Conservation (phyloP, 257 asterid species). For the Petunia axillaris region DNA sequence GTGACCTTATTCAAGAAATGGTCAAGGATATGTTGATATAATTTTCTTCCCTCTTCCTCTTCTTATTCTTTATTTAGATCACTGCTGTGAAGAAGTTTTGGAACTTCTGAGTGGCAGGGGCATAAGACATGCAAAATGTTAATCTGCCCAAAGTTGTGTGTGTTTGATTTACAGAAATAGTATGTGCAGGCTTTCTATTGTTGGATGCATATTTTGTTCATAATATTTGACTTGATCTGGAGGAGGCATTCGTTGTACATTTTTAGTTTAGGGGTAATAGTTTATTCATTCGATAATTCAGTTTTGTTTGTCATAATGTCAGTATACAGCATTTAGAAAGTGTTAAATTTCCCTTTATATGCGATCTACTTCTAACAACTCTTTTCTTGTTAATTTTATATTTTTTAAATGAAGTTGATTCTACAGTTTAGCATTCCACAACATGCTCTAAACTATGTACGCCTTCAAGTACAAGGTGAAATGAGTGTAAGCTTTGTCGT, state of each 20-base stretch:
- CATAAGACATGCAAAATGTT: conserved; percentile 20
- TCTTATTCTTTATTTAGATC: neutral
- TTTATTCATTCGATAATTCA: neutral
- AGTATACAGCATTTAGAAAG: neutral
- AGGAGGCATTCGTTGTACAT: neutral
- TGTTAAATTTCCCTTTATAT: neutral
- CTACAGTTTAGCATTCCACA: neutral
- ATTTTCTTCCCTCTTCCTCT: neutral
- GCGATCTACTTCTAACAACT: neutral
- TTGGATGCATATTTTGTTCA: conserved; percentile 7
- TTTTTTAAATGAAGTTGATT: neutral
- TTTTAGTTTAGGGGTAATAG: neutral
- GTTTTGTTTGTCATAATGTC: neutral
- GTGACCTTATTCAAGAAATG: conserved; percentile 69
- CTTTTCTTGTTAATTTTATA: neutral
- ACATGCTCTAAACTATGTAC: neutral
- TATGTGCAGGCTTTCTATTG: conserved; percentile 15
- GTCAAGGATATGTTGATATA: conserved; percentile 43
- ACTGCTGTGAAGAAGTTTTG: conserved; percentile 12
- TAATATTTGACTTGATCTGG: conserved; percentile 6
- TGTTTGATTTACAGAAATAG: conserved; percentile 20
- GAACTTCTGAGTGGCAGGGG: conserved; percentile 19
- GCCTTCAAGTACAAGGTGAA: neutral
- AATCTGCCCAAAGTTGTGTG: conserved; percentile 15
- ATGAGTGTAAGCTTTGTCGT: neutral